These are phyloP conservation scores for Podila clonocystis DNA, from an alignment of 192 early-diverging fungal genomes.

Conservation along the genomic window DNA sequence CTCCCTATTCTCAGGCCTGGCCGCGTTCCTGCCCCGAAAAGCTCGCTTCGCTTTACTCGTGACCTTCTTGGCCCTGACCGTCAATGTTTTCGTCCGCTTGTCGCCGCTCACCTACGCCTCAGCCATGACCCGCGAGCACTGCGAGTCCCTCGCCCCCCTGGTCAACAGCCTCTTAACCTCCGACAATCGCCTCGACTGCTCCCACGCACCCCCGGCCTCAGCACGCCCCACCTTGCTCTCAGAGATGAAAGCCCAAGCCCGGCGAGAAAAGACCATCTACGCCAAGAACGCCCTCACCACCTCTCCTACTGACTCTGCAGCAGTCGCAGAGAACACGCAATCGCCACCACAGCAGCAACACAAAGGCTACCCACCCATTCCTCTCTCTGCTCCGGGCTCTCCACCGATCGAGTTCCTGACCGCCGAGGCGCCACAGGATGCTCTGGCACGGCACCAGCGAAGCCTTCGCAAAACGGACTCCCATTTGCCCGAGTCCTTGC, in stretches of 20 bases:
- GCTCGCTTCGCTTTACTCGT: not conserved
- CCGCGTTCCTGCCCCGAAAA: conserved; percentile 1
- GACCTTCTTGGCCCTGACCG: not conserved
- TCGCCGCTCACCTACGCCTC: conserved; percentile 18
- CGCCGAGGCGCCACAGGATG: not conserved
- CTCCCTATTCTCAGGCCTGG: conserved; percentile 48
- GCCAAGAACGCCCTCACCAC: not conserved
- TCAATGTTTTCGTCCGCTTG: not conserved
- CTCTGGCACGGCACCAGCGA: not conserved
- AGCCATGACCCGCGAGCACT: conserved; percentile 1
- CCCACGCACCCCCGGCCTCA: not conserved
- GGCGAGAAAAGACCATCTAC: not conserved
- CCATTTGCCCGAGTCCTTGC: not conserved
- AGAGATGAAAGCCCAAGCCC: not conserved
- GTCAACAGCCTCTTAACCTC: not conserved
- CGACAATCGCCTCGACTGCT: conserved; percentile 8
- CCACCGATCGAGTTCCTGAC: conserved; percentile 1
- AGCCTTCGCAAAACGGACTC: not conserved
- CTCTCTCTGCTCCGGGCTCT: not conserved
- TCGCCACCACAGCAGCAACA: not conserved
- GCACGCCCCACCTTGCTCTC: not conserved
- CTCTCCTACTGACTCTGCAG: not conserved
- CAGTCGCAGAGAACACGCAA: not conserved
- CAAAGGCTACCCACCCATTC: conserved; percentile 1
- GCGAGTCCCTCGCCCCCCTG: not conserved